Conservation (phyloP, 2,329 filamentous ascomycete genomes). For the Colletotrichum destructivum region DNA sequence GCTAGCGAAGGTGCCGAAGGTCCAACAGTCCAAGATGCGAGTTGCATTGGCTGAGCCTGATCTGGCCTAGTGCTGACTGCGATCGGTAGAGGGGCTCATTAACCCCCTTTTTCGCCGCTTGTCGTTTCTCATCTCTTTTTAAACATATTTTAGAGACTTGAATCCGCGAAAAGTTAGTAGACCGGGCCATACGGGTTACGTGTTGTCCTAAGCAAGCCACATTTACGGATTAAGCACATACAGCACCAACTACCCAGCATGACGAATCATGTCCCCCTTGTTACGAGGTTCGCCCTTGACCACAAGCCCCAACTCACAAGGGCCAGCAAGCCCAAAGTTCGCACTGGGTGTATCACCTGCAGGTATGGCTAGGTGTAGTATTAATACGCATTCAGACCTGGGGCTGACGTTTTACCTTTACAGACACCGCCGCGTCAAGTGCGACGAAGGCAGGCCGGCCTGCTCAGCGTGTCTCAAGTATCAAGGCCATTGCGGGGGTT, state of each 20-base stretch:
- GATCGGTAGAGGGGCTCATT: no score
- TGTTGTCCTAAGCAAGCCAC: background rate
- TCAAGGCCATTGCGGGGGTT: slow-evolving; percentile 23
- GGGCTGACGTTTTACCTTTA: background rate
- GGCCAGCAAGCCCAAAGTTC: slow-evolving; percentile 22
- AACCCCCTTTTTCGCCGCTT: background rate
- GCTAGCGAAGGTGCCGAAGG: background rate
- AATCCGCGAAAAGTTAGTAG: background rate
- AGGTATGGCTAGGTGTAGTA: slow-evolving; percentile 1
- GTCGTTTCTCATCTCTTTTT: background rate
- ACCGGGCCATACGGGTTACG: accelerated
- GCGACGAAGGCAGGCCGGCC: slow-evolving; percentile 29
- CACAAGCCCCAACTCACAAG: background rate
- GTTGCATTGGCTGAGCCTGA: background rate
- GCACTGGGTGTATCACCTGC: slow-evolving; percentile 28
- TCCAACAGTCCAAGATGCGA: background rate
- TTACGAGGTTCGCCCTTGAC: slow-evolving; percentile 9
- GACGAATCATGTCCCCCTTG: background rate
- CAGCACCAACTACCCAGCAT: background rate
- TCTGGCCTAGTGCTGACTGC: background rate
- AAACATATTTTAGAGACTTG: background rate
- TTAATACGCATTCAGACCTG: background rate
- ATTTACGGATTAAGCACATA: background rate
- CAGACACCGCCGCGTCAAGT: slow-evolving; percentile 32
- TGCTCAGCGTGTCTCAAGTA: slow-evolving; percentile 32